Evolutionary conservation across 208 protist species (phyloP).

Genomic region (Leishmania guyanensis): DNA sequence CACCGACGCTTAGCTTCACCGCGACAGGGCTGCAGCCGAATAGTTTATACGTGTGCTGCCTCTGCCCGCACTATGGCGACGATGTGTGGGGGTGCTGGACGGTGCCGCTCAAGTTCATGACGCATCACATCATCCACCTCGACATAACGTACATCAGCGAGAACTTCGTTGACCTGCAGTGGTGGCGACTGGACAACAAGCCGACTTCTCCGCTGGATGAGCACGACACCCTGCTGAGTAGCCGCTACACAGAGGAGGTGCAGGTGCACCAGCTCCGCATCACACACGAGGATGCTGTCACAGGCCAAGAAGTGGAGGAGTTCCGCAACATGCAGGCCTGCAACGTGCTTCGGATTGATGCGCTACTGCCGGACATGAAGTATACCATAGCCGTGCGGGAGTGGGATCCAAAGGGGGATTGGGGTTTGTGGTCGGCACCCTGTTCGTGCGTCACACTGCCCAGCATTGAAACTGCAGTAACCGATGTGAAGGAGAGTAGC

Average conservation of each 20-base stretch:
- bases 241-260: constrained; percentile 54
- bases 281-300: constrained; percentile 55
- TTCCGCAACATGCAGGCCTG: constrained; percentile 72
- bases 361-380: constrained; percentile 83
- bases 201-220: constrained; percentile 53
- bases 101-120: constrained; percentile 86
- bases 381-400: constrained; percentile 91
- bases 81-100: constrained; percentile 85
- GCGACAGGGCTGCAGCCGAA: constrained; percentile 78
- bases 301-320: constrained; percentile 59
- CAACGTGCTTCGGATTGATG: constrained; percentile 81
- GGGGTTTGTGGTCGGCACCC: constrained; percentile 87
- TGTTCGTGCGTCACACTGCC: constrained; percentile 86
- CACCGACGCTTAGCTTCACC: constrained; percentile 55
- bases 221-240: constrained; percentile 57
- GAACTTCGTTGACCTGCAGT: constrained; percentile 90
- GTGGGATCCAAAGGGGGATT: constrained; percentile 88
- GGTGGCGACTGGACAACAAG: constrained; percentile 87
- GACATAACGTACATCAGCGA: constrained; percentile 88
- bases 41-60: constrained; percentile 81
- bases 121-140: constrained; percentile 92
- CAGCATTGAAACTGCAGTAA: constrained; percentile 55
- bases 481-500: constrained; percentile 85
- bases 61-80: constrained; percentile 83
- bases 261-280: constrained; percentile 83